These are phyloP conservation scores for Globisporangium parvum DNA, from an alignment of 352 stramenopile genomes.

Conservation along the genomic window DNA sequence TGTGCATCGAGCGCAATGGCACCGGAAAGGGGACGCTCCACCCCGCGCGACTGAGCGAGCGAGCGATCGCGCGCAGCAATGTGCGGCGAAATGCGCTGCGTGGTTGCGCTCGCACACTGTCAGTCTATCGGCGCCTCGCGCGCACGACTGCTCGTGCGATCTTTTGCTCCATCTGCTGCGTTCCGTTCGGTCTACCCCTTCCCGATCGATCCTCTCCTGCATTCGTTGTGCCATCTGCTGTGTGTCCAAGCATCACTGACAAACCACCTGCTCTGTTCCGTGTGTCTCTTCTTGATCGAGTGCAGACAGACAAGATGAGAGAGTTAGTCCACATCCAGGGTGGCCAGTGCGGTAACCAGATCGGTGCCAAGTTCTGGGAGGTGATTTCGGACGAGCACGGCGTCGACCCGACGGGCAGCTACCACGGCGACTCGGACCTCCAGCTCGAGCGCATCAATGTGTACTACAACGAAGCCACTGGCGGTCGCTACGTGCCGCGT, in stretches of 20 bases:
- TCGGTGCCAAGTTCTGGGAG: slow-evolving; percentile 98
- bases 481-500: slow-evolving; percentile 95
- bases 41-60: no score
- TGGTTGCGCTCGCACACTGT: no score
- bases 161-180: not conserved
- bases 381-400: slow-evolving; percentile 96
- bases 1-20: no score
- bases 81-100: no score
- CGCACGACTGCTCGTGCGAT: not conserved
- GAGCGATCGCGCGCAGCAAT: no score
- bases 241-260: not conserved
- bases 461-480: slow-evolving; percentile 99
- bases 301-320: slow-evolving; percentile 70
- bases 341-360: slow-evolving; percentile 98
- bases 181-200: not conserved
- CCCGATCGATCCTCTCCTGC: not conserved
- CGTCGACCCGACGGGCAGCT: slow-evolving; percentile 89
- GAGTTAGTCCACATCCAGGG: slow-evolving; percentile 98
- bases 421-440: slow-evolving; percentile 94
- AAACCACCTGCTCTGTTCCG: slow-evolving; percentile 1
- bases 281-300: slow-evolving; percentile 9
- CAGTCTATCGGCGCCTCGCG: not conserved
- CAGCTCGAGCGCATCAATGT: slow-evolving; percentile 98
- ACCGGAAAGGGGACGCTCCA: no score
- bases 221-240: not conserved